phyloP scores from a whole-genome alignment of 1,139 yeast species.

The Yamadazyma triangularis region DNA sequence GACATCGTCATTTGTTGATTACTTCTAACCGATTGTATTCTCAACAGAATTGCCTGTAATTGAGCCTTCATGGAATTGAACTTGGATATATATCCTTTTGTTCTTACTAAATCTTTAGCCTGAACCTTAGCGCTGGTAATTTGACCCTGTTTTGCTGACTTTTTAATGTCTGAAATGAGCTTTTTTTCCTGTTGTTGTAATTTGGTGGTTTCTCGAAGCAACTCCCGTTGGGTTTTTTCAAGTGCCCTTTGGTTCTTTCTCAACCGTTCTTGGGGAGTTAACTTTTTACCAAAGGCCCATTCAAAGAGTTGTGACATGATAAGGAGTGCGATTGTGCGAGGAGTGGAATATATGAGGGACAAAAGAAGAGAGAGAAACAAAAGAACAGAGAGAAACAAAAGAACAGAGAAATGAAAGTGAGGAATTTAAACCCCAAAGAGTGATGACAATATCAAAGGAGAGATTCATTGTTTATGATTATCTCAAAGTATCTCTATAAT shows the following conservation, averaged over 20 bases:
- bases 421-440: too few relatives aligned
- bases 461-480: too few relatives aligned
- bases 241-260: slow-evolving; percentile 93
- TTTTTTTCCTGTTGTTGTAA: slow-evolving; percentile 90
- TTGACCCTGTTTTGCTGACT: slow-evolving; percentile 87
- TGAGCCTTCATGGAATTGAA: slow-evolving; percentile 94
- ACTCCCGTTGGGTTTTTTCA: slow-evolving; percentile 90
- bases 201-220: slow-evolving; percentile 80
- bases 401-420: too few relatives aligned
- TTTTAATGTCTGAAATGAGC: slow-evolving; percentile 78
- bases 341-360: too few relatives aligned
- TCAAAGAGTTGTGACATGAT: slow-evolving; percentile 66
- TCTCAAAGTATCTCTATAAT: too few relatives aligned
- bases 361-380: too few relatives aligned
- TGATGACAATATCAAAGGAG: too few relatives aligned
- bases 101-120: slow-evolving; percentile 90
- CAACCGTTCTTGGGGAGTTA: slow-evolving; percentile 92
- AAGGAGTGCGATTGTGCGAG: too few relatives aligned
- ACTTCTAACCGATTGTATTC: slow-evolving; percentile 87
- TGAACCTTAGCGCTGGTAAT: slow-evolving; percentile 87
- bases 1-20: slow-evolving; percentile 95
- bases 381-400: too few relatives aligned
- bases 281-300: slow-evolving; percentile 93
- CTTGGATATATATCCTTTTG: slow-evolving; percentile 76
- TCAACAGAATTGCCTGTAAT: slow-evolving; percentile 84